A percentile compares a stretch with the other conserved stretches of the same genome.
These are phyloP conservation scores for Prunella vulgaris DNA, from an alignment of 257 asterid genomes.

Conservation along the genomic window DNA sequence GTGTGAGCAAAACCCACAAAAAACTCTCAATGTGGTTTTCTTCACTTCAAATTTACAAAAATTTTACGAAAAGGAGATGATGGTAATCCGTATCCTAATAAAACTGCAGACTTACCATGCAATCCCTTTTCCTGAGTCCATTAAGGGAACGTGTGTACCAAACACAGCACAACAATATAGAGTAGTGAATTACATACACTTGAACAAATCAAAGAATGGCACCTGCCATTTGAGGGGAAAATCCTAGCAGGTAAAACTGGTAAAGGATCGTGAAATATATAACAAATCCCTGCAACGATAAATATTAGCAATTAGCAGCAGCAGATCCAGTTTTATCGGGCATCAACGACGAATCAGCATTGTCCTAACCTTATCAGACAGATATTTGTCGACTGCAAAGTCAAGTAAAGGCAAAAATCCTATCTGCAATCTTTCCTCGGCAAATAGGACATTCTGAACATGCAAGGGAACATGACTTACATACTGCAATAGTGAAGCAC, in stretches of 20 bases:
- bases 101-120: neutral
- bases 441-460: conserved; percentile 89
- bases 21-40: neutral
- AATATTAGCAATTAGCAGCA: neutral
- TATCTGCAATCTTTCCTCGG: conserved; percentile 65
- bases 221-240: conserved; percentile 37
- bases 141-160: conserved; percentile 16
- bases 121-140: conserved; percentile 13
- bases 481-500: conserved; percentile 49
- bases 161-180: conserved; percentile 19
- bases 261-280: neutral
- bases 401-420: conserved; percentile 79
- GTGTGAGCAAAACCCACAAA: neutral
- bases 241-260: conserved; percentile 29
- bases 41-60: neutral
- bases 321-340: neutral
- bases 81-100: too few species aligned
- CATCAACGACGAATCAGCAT: neutral
- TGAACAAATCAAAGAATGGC: conserved; percentile 52
- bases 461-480: conserved; percentile 91
- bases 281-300: conserved; percentile 33
- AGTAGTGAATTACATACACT: conserved; percentile 51
- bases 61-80: neutral
- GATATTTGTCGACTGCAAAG: conserved; percentile 3
- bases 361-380: conserved; percentile 21